These are phyloP conservation scores for Thraustotheca clavata DNA, from an alignment of 352 stramenopile species.

Conservation along the genomic window DNA sequence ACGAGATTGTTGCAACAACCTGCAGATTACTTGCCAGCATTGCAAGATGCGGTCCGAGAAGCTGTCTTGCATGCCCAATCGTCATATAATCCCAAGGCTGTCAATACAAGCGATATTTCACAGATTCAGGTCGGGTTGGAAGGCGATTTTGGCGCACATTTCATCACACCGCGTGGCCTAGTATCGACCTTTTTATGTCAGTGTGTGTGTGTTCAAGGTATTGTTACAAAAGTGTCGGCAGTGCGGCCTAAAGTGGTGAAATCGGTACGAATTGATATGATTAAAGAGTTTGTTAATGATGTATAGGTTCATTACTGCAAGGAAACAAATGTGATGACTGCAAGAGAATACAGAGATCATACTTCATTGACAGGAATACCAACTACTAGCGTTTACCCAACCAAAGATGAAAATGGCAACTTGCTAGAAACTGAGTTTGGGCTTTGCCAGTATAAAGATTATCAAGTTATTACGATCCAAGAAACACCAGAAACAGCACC, in stretches of 20 bases:
- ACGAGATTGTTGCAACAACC: slow-evolving; percentile 50
- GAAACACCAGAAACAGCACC: slow-evolving; percentile 96
- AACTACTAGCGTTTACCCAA: slow-evolving; percentile 89
- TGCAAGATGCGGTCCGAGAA: slow-evolving; percentile 41
- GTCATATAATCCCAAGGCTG: slow-evolving; percentile 28
- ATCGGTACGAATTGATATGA: slow-evolving; percentile 30
- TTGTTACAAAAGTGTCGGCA: slow-evolving; percentile 97
- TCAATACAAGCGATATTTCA: slow-evolving; percentile 76
- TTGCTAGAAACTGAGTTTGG: slow-evolving; percentile 97
- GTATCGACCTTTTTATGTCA: slow-evolving; percentile 86
- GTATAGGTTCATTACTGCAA: slow-evolving; percentile 94
- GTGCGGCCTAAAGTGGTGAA: slow-evolving; percentile 97
- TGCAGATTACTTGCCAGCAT: slow-evolving; percentile 73
- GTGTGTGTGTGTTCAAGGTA: slow-evolving; percentile 98
- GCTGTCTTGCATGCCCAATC: slow-evolving; percentile 19
- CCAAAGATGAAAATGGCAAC: slow-evolving; percentile 95
- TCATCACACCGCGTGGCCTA: slow-evolving; percentile 91
- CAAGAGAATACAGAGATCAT: slow-evolving; percentile 94
- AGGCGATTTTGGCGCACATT: slow-evolving; percentile 88
- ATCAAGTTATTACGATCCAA: slow-evolving; percentile 92
- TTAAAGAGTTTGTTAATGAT: neutral
- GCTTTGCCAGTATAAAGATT: slow-evolving; percentile 97
- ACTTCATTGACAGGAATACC: slow-evolving; percentile 90
- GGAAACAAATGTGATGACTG: slow-evolving; percentile 88
- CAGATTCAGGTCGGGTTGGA: slow-evolving; percentile 87